Evolutionary conservation across 768 basidiomycete genomes (phyloP), one percentile per base, ranked within the genome.

Genomic region (Scleroderma citrinum): DNA sequence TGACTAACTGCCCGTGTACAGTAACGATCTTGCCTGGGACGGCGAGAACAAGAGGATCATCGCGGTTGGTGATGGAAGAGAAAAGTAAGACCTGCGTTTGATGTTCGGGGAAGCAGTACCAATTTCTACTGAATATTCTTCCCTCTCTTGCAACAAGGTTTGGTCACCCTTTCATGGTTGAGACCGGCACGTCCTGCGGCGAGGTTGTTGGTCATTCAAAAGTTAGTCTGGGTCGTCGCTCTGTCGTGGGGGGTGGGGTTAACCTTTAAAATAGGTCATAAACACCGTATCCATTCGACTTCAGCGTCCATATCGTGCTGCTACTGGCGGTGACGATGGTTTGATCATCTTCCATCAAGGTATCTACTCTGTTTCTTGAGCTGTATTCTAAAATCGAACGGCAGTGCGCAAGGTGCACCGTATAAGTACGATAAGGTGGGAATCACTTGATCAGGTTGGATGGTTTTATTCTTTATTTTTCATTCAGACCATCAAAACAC

Each of bases 11-110:
- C 24, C 10, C 23, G 23, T 32, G 13, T 51, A 13, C 56, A 92
- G 93, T 56, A 93, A 93, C 57, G 95, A 97, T 68, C 78, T 98
- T 19, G 86, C 85, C 11, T 98, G 95, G 95, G 95, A 97, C 60
- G 88, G 87, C 1, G 95, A 97, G 66, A 91, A 87, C 61, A 95
- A 96, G 65, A 79, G 95, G n/a, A 87, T 98, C 49, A 87, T 97
- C 43, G 90, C 86, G 7, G 94, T 90, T 12, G 95, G 95, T 46
- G 91, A 95, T 55, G 93, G 93, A 31, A 77, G 83, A 51, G 94
- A 93, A 59, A 91, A 87, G 91, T 92, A 47, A 16, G 55, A 47
- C 12, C 34, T 42, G 13, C 7, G 14, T 14, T 2, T 24, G 3
- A 12, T 7, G 21, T 29, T 29, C 8, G 8, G 8, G 26, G 26